Conservation (phyloP, 179 eudicot genomes). For the Camellia oleifera region DNA sequence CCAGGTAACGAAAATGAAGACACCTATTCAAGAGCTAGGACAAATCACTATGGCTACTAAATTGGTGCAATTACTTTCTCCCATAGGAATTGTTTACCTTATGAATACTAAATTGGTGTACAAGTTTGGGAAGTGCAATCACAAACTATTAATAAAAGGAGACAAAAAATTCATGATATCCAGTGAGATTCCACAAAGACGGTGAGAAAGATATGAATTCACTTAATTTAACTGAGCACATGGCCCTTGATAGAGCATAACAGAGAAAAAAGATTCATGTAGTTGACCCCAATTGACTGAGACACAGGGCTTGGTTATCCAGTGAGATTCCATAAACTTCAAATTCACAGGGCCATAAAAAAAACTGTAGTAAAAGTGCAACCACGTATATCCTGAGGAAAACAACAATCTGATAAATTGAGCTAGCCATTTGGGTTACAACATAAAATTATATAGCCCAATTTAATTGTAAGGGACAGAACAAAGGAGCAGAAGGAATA, state of each 20-base stretch:
- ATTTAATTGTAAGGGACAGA: neutral
- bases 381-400: neutral
- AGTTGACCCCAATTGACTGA: too few species aligned
- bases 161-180: neutral
- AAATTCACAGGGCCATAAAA: neutral
- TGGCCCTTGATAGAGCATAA: too few species aligned
- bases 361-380: neutral
- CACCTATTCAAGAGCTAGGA: too few species aligned
- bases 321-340: neutral
- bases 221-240: too few species aligned
- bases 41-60: too few species aligned
- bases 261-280: too few species aligned
- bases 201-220: too few species aligned
- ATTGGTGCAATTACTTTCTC: too few species aligned
- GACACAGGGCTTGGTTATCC: too few species aligned
- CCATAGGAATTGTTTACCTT: too few species aligned
- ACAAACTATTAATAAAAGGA: neutral
- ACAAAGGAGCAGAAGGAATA: neutral
- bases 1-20: neutral
- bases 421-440: neutral
- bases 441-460: neutral
- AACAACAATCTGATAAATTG: neutral
- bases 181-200: neutral
- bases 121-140: neutral
- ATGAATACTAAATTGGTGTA: neutral